Percentiles rank a stretch among this genome's conserved stretches.
Conservation (phyloP, 805 yeast species). For the Teunomyces tritomae region DNA sequence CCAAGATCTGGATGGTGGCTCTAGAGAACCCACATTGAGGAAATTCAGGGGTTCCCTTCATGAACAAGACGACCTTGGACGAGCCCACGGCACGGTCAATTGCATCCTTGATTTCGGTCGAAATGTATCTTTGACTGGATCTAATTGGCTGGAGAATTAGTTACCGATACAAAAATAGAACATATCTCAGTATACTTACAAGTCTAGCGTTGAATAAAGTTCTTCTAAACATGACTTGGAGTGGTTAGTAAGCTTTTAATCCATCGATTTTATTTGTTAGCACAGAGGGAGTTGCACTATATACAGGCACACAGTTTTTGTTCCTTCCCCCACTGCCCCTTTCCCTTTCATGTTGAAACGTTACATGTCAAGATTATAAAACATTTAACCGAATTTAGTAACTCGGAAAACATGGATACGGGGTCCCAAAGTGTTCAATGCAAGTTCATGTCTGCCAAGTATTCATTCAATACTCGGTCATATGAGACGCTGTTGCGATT, state of each 20-base stretch:
- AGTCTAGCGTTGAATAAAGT: constrained; percentile 12
- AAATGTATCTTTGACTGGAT: constrained; percentile 45
- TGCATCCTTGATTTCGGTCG: constrained; percentile 78
- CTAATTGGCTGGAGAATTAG: background rate
- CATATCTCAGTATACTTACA: constrained; percentile 9
- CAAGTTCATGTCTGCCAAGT: too few relatives aligned
- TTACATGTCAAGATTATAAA: too few relatives aligned
- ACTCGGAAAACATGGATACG: too few relatives aligned
- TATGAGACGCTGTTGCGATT: too few relatives aligned
- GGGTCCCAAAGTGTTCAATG: too few relatives aligned
- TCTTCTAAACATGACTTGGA: constrained; percentile 15
- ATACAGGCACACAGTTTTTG: background rate
- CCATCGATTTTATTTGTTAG: constrained; percentile 6
- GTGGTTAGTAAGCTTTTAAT: constrained; percentile 6
- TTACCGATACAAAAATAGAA: background rate
- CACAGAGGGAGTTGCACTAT: background rate
- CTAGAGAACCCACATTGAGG: constrained; percentile 98
- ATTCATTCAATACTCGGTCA: too few relatives aligned
- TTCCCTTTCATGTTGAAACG: too few relatives aligned
- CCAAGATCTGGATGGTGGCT: constrained; percentile 88
- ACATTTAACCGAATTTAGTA: too few relatives aligned
- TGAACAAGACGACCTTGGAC: constrained; percentile 93
- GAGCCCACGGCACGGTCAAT: constrained; percentile 82
- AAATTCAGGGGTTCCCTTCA: constrained; percentile 98
- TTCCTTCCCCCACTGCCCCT: too few relatives aligned